A percentile compares a stretch with the other conserved stretches of the same genome.
Evolutionary conservation across 352 stramenopile genomes (phyloP).

Genomic region (Globisporangium cylindrosporum): DNA sequence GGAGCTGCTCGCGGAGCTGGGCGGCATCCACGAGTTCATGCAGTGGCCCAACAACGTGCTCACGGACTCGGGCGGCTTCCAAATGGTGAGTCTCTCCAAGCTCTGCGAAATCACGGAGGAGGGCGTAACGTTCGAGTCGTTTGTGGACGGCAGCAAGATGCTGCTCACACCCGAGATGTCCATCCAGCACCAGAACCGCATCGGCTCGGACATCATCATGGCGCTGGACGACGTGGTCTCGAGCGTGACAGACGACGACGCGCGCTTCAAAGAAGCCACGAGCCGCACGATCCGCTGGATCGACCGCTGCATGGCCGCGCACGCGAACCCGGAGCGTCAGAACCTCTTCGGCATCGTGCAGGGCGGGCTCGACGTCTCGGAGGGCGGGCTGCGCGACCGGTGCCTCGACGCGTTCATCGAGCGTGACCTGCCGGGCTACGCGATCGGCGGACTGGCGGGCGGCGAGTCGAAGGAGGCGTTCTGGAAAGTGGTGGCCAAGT

Average conservation of each 20-base stretch:
- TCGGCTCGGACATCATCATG: slow-evolving; percentile 99
- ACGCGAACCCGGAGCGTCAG: slow-evolving; percentile 84
- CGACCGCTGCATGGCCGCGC: slow-evolving; percentile 92
- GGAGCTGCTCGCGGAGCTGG: slow-evolving; percentile 73
- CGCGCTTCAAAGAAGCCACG: slow-evolving; percentile 90
- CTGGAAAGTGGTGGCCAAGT: slow-evolving; percentile 92
- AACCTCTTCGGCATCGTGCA: slow-evolving; percentile 98
- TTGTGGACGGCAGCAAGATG: slow-evolving; percentile 89
- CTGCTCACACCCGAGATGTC: slow-evolving; percentile 92
- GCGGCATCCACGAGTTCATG: slow-evolving; percentile 97
- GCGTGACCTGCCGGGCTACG: slow-evolving; percentile 88
- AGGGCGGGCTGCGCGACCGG: slow-evolving; percentile 90
- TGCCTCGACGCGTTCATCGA: slow-evolving; percentile 90
- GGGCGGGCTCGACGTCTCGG: slow-evolving; percentile 90
- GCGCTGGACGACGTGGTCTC: slow-evolving; percentile 96
- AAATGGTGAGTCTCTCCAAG: slow-evolving; percentile 96
- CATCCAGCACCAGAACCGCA: slow-evolving; percentile 94
- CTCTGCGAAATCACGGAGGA: slow-evolving; percentile 92
- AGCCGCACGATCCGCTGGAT: slow-evolving; percentile 93
- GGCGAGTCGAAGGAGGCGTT: slow-evolving; percentile 94
- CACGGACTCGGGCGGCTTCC: slow-evolving; percentile 97
- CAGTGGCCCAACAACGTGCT: slow-evolving; percentile 92
- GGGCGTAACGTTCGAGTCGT: slow-evolving; percentile 79
- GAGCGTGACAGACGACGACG: slow-evolving; percentile 83
- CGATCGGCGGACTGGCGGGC: slow-evolving; percentile 94